Conservation (phyloP, 352 stramenopile genomes). For the Globisporangium spinosum region DNA sequence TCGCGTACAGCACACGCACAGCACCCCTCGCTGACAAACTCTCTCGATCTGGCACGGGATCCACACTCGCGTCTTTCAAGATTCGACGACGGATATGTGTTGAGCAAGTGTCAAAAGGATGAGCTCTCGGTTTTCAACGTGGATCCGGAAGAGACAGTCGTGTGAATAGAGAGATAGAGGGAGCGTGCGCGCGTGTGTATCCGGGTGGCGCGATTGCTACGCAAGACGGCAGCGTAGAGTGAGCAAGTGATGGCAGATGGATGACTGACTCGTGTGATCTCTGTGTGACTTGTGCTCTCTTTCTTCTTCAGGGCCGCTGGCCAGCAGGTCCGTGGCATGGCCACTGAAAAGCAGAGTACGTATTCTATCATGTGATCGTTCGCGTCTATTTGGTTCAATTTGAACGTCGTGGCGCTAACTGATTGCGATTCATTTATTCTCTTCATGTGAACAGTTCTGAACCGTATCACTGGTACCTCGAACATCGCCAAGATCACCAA, state of each 20-base stretch:
- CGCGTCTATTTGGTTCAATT: not conserved
- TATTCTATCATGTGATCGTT: conserved; percentile 8
- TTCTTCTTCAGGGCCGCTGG: conserved; percentile 43
- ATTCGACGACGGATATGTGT: no score
- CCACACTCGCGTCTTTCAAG: no score
- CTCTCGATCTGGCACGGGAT: not conserved
- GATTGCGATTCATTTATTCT: not conserved
- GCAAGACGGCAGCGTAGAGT: not conserved
- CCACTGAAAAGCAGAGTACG: conserved; percentile 97
- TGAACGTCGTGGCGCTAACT: not conserved
- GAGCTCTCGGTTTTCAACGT: no score
- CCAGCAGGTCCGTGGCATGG: conserved; percentile 92
- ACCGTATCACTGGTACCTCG: conserved; percentile 97
- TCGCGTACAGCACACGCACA: no score
- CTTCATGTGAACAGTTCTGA: conserved; percentile 53
- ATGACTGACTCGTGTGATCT: not conserved
- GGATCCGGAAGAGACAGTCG: not conserved
- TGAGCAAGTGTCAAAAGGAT: no score
- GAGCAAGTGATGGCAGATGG: not conserved
- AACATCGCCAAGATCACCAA: conserved; percentile 99
- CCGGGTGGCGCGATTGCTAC: not conserved
- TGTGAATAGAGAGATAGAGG: not conserved
- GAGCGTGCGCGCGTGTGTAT: not conserved
- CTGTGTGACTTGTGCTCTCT: conserved; percentile 5
- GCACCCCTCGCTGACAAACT: no score